Evolutionary conservation across 495 filamentous ascomycete genomes (phyloP).

Genomic region (Penicillium bialowiezense): DNA sequence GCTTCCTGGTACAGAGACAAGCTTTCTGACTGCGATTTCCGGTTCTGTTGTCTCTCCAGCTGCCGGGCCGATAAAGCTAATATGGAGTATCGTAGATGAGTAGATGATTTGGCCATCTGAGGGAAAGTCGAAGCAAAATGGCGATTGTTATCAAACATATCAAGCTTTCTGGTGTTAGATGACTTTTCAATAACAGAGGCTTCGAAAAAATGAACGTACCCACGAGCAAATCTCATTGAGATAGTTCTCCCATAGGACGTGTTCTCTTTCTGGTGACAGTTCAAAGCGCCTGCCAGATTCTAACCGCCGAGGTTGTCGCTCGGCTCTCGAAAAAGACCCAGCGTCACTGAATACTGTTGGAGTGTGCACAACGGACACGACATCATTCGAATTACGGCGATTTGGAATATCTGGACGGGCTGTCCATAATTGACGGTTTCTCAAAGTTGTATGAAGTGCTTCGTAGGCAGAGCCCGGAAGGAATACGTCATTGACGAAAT

Average conservation of each 20-base stretch:
- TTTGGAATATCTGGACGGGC: slow-evolving; percentile 28
- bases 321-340: slow-evolving; percentile 1
- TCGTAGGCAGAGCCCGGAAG: slow-evolving; percentile 34
- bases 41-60: slow-evolving; percentile 37
- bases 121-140: slow-evolving; percentile 43
- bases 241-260: slow-evolving; percentile 41
- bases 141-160: slow-evolving; percentile 47
- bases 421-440: slow-evolving; percentile 35
- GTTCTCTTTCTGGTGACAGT: slow-evolving; percentile 27
- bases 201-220: slow-evolving; percentile 14
- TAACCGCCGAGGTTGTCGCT: slow-evolving; percentile 12
- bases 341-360: slow-evolving; percentile 7
- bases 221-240: slow-evolving; percentile 43
- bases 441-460: slow-evolving; percentile 31
- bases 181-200: not conserved
- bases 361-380: slow-evolving; percentile 6
- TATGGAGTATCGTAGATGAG: slow-evolving; percentile 40
- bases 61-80: slow-evolving; percentile 44
- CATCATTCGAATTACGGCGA: slow-evolving; percentile 18
- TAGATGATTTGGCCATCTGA: slow-evolving; percentile 34
- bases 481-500: slow-evolving; percentile 30
- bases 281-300: slow-evolving; percentile 21
- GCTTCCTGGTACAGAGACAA: slow-evolving; percentile 43
- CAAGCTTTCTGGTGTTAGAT: slow-evolving; percentile 24
- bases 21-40: slow-evolving; percentile 37